phyloP scores from a whole-genome alignment of 768 basidiomycete genomes.

The Phylloporus sp. region DNA sequence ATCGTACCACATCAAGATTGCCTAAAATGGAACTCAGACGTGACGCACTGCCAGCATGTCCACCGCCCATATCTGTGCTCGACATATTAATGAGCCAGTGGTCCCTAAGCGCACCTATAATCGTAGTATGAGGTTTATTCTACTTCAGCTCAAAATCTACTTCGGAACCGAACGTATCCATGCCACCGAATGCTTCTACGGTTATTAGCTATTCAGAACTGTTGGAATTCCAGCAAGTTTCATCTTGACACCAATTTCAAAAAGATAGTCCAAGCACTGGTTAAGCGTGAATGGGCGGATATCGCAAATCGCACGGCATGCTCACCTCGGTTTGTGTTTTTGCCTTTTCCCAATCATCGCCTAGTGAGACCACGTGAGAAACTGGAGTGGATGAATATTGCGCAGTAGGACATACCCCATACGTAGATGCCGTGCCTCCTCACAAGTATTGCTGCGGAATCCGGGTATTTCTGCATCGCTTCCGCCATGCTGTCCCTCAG shows the following conservation, averaged over 20 bases:
- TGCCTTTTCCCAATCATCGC: constrained; percentile 78
- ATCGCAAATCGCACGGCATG: neutral
- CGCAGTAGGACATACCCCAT: constrained; percentile 56
- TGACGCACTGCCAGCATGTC: neutral
- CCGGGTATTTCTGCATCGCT: constrained; percentile 76
- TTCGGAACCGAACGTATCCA: neutral
- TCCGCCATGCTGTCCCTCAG: constrained; percentile 84
- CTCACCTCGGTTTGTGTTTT: constrained; percentile 81
- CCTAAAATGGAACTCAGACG: constrained; percentile 5
- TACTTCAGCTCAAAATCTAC: neutral
- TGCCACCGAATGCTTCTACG: neutral
- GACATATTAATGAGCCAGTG: constrained; percentile 3
- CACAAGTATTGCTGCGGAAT: constrained; percentile 75
- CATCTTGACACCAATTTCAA: constrained; percentile 86
- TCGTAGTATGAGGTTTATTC: neutral
- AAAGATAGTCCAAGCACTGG: constrained; percentile 86
- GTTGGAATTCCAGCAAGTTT: constrained; percentile 58
- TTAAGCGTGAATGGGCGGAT: neutral
- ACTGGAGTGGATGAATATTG: neutral
- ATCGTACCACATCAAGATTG: constrained; percentile 20
- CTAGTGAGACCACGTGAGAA: constrained; percentile 30
- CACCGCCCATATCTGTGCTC: neutral
- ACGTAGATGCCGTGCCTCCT: constrained; percentile 80
- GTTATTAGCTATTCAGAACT: constrained; percentile 26
- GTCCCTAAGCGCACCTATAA: neutral